These are phyloP conservation scores for Pseudoscleropodium purum DNA, from an alignment of 225 moss, liverwort and hornwort genomes.

Conservation along the genomic window DNA sequence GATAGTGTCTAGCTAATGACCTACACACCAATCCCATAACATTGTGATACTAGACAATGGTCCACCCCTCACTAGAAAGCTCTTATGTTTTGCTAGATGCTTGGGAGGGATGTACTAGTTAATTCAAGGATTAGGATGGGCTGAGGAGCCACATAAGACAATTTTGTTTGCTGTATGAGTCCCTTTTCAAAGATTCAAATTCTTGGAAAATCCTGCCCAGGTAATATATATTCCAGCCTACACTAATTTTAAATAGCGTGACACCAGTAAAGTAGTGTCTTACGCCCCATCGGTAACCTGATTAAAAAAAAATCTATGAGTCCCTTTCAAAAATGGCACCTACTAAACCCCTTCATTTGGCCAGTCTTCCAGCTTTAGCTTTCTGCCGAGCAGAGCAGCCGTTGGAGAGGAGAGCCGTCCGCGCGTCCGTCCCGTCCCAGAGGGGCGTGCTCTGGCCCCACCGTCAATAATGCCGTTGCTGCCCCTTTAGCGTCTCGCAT, in stretches of 20 bases:
- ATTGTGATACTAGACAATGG: accelerated
- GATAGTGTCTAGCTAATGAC: accelerated
- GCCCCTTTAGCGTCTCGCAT: neutral
- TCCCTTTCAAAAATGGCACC: neutral
- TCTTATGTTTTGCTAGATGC: neutral
- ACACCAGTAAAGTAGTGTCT: neutral
- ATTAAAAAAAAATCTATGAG: neutral
- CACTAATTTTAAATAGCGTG: neutral
- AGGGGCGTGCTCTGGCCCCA: neutral
- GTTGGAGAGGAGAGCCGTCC: neutral
- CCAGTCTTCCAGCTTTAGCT: neutral
- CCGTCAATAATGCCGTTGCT: neutral
- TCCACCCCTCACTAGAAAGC: neutral
- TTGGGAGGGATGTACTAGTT: accelerated
- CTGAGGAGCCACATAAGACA: neutral
- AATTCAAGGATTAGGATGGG: too few relatives aligned
- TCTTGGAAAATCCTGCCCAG: accelerated
- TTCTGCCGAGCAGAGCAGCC: neutral
- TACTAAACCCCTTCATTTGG: neutral
- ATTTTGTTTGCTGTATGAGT: accelerated
- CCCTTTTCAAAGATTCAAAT: neutral
- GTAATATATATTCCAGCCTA: neutral
- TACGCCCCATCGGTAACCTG: neutral
- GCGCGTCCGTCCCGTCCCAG: neutral
- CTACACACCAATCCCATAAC: neutral